Base-by-base conservation (phyloP, 805 yeast species). In the Torulaspora microellipsoides region DNA sequence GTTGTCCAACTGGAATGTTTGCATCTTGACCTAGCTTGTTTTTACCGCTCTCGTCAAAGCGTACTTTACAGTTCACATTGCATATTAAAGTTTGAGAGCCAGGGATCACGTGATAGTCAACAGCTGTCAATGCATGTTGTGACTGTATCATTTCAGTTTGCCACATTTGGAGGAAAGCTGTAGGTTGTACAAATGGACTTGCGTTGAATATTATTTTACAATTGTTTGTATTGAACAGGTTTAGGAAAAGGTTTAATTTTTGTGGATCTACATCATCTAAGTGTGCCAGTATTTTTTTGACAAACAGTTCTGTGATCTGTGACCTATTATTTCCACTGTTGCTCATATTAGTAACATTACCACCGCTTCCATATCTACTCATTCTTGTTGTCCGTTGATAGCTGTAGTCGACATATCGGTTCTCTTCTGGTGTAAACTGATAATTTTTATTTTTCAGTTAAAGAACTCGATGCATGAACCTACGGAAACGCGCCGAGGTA, bases 1-100 rank as follows among this genome's bases (percentile, higher is more conserved):
- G 13, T 20, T 20, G 25, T 20, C 25, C 25, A 20, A 20, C 25
- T 20, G 4, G 25, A 20, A 20, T 20, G 25, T 20, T 80, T 0
- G 88, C 76, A 15, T 78, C 71, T 43, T 81, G 84, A 2, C 89
- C 89, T 23, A 76, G 55, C 56, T 80, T 75, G 47, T 80, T 81
- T 47, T 69, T 73, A 0, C 93, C 93, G 42, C 82, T 75, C 55
- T 85, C 93, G 61, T 85, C 93, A 53, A 84, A 85, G 47, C 81
- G 70, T 10, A 84, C 85, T 59, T 82, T 85, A 12, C 78, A 68
- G 40, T 70, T 69, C 12, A 78, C 64, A 43, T 72, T 73, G 25
- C 80, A 69, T 7, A 82, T 69, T 31, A 71, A 60, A 0, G 75
- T 68, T 1, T 78, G 80, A 0, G 84, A 71, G 0, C 86, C 86